Base-by-base conservation (phyloP, 2,329 filamentous ascomycete species). In the Mycosphaerella sp. region DNA sequence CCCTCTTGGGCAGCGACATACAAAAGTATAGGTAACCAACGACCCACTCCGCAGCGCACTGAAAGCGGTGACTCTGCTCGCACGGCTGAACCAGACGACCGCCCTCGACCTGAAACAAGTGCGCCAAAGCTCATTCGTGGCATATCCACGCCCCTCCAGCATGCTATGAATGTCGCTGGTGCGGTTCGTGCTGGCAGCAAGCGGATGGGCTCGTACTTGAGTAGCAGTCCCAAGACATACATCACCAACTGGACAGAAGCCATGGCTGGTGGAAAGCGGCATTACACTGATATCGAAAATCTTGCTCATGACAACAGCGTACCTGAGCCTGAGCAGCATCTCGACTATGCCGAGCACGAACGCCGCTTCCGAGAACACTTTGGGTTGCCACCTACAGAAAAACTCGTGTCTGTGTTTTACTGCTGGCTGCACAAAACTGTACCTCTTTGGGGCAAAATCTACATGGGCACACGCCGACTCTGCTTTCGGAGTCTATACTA, bases 181-280 rank as follows among this genome's bases (percentile, higher is more conserved):
- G 53, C 55, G 25, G 58, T 60, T 2, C 57, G 55, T 12, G 74
- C 83, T 1, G 93, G 89, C 65, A 85, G 89, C 17, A 86, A 87
- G 59, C 82, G 82, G 30, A 87, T 97, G 82, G 56, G 63, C 6
- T 66, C 65, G 4, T 65, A 64, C 53, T 72, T 97, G 41, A 87
- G 91, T 6, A 88, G 85, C 0, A 90, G 96, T 67, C 94, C 91
- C 0, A 95, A 95, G 84, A 89, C 89, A 1, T 97, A 97, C 65
- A 85, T 95, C 28, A 90, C 94, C 65, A 97, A 96, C 68, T 90
- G 97, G 0, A 95, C 91, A 0, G 91, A 89, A 34, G 97, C 97
- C 87, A 93, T 93, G 82, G 87, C 89, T 59, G 93, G 93, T 30
- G 88, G 88, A 10, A 84, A 85, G 61, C 89, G 85, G 62, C 91